Base-by-base conservation (phyloP, 257 asterid genomes). In the Lithospermum erythrorhizon region DNA sequence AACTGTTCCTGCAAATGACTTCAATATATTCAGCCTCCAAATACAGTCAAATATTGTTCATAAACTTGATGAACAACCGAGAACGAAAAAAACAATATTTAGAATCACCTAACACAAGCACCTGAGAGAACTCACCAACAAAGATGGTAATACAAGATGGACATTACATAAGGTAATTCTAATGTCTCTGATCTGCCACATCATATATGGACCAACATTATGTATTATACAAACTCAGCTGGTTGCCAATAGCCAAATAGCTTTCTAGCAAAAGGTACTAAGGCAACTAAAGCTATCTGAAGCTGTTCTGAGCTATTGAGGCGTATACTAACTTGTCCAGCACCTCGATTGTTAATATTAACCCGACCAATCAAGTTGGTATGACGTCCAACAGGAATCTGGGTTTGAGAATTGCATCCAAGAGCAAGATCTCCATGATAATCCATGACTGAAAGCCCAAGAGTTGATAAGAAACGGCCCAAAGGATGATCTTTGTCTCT, bases 381-480 rank as follows among this genome's bases (percentile, higher is more conserved):
- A 71, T 68, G 73, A 56, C 97, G 84, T 18, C 99, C 99, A 65
- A 87, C 59, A 25, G 97, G 99, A 52, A 93, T 79, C 73, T 93
- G 99, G 5, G 86, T 79, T 79, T 93, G 97, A 29, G 86, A 80
- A 79, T 86, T 89, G 76, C 95, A 77, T 65, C 96, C 99, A 16
- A 93, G 54, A 69, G 97, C 94, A 80, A 93, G 89, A 70, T 93
- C 97, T 51, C 99, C 99, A 70, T 89, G 94, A 97, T 95, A 84
- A 64, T 93, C 97, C 97, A 93, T 86, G 29, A 84, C 83, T 6
- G 97, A 86, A 19, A 89, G 67, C 47, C 95, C 99, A 64, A 93
- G 67, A 2, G 99, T 89, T 18, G 95, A 70, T 45, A 86, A 68
- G 72, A 86, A 93, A 48, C 91, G 87, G 53, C 97, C 94, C 56